Base-by-base conservation (phyloP, 768 basidiomycete species). In the Lanmaoa pseudosensibilis region DNA sequence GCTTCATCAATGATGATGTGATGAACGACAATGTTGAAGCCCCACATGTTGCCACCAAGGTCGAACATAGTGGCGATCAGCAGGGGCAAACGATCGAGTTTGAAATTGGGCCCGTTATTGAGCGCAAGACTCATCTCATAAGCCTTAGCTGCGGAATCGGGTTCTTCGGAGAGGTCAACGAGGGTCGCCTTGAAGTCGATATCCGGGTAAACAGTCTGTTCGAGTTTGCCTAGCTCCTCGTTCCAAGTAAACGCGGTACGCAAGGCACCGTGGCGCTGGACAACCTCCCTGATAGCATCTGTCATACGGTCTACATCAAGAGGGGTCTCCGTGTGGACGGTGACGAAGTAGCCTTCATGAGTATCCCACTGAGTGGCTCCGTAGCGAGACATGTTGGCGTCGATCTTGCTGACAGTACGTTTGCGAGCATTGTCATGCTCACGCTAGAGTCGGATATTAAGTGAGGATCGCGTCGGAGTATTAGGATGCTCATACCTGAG, bases 331-430 rank as follows among this genome's bases (percentile, higher is more conserved):
- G 68, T 52, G 23, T 43, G 25, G 38, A 66, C 23, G 12, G 52
- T 63, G 37, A 63, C 53, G 8, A 66, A 59, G 53, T 59, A 63
- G 33, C 69, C 65, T 46, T 70, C 69, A 18, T 70, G 69, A 4
- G 69, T 69, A 39, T 69, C 69, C 67, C 69, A 71, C 13, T 70
- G 69, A 23, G 69, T 71, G 21, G 70, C 69, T n/a, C 70, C 67
- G 19, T 67, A 67, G 39, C 70, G 70, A 44, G 67, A 65, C 70
- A 72, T 71, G 30, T 48, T 69, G 32, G 64, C 55, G 16, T 69
- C 66, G n/a, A 71, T 69, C 51, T 68, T 67, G 46, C 58, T 69
- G 18, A 64, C 61, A 12, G 61, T 43, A 25, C 70, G 68, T 49
- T 64, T 69, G 39, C 68, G 64, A 45, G 68, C 62, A 46, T 71